Base-by-base conservation (phyloP, 2,329 filamentous ascomycete species). In the Penicillium sp. region DNA sequence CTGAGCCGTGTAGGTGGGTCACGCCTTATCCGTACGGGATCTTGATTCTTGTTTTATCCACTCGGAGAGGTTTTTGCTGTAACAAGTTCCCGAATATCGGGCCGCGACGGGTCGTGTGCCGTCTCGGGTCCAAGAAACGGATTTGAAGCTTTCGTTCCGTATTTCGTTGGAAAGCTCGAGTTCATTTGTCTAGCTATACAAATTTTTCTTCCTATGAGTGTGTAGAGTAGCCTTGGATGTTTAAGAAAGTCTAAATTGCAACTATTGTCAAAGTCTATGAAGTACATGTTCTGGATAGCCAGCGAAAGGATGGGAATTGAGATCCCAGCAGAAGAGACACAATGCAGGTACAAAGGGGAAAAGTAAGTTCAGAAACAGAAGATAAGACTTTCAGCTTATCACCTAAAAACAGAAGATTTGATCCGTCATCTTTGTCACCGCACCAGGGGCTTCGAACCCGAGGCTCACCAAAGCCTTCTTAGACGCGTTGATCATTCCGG, bases 401-500 rank as follows among this genome's bases (percentile, higher is more conserved):
- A 18, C 38, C 56, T 70, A 83, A 54, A 83, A 83, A 42, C 71
- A 72, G 56, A 85, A 85, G 1, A 85, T 70, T 46, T 84, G 77
- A 59, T 85, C 82, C 0, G 69, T 70, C 67, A 80, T 78, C 65
- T 81, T 84, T 1, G 76, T 67, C 5, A 79, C 70, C 0, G 77
- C 70, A 0, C 78, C 77, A 0, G 81, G 78, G 49, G 75, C 70
- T 54, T 79, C 69, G 54, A 79, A 85, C 0, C 82, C 82, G 33
- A 85, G 51, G 9, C 69, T 69, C 0, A 68, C 70, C 54, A 84
- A 63, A 7, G 69, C 70, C 60, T 76, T 80, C 71, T 84, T 85
- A 13, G 77, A 74, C 0, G 80, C 81, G 42, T 78, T 78, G 4
- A 86, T 70, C 81, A 86, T 83, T 0, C 77, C 79, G 0, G 83